Conservation (phyloP, 495 filamentous ascomycete genomes). For the Daldinia vernicosa region DNA sequence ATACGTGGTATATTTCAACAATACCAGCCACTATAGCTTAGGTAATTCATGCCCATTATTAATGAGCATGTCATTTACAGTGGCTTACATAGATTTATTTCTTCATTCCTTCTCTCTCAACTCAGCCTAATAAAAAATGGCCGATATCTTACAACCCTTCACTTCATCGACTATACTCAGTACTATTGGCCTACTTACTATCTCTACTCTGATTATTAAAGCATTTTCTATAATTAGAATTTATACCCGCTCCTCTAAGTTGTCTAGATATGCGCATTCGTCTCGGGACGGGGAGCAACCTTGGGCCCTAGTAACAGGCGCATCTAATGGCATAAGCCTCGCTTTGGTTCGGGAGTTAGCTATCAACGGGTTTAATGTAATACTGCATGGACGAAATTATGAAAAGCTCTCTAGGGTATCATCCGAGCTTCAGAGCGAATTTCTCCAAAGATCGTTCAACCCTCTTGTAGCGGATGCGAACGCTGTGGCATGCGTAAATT, state of each 20-base stretch:
- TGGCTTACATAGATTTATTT: too few relatives aligned
- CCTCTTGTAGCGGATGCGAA: neutral
- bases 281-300: neutral
- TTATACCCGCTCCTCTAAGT: neutral
- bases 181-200: neutral
- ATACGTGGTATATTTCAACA: too few relatives aligned
- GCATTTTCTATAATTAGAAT: neutral
- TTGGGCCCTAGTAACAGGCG: neutral
- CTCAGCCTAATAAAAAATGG: neutral
- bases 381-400: neutral
- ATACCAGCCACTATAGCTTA: too few relatives aligned
- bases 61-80: too few relatives aligned
- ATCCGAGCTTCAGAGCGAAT: neutral
- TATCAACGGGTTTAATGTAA: neutral
- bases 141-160: neutral
- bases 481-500: neutral
- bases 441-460: neutral
- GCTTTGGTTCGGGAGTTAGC: neutral
- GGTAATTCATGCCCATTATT: too few relatives aligned
- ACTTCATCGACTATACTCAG: neutral
- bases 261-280: neutral
- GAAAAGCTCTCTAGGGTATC: neutral
- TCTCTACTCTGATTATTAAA: neutral
- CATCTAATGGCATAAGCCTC: neutral
- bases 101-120: neutral